Conservation (phyloP, 2,329 filamentous ascomycete genomes). For the Alternaria infectoria region DNA sequence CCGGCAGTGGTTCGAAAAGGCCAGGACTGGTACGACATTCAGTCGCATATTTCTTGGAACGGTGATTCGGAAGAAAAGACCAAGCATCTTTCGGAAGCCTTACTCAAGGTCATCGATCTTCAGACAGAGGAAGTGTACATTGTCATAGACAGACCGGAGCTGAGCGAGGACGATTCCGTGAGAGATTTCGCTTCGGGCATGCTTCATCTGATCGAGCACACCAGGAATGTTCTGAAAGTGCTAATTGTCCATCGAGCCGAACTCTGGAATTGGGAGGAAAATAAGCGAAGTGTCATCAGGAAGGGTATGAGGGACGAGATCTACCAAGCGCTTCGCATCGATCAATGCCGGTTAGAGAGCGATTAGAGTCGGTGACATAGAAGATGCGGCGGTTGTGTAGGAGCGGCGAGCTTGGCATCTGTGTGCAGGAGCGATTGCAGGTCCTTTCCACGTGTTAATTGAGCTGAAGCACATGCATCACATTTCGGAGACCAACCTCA, state of each 20-base stretch:
- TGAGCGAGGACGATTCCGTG: background rate
- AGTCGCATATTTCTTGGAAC: background rate
- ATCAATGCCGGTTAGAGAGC: background rate
- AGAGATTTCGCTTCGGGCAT: background rate
- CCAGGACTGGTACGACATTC: slow-evolving; percentile 5
- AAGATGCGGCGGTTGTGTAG: background rate
- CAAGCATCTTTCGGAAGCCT: background rate
- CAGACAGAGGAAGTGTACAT: background rate
- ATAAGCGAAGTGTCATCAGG: background rate
- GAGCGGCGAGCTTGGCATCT: background rate
- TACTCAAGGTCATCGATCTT: background rate
- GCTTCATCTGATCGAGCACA: background rate
- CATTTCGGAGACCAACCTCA: background rate
- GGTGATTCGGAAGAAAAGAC: background rate
- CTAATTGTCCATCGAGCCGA: background rate
- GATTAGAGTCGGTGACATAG: background rate
- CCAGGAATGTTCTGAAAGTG: background rate
- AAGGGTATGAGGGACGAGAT: background rate
- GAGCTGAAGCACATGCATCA: background rate
- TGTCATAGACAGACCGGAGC: background rate
- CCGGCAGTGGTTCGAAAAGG: slow-evolving; percentile 3
- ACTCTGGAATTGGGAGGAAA: background rate
- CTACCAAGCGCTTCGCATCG: background rate
- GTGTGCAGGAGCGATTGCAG: background rate
- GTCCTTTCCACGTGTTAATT: background rate